These are phyloP conservation scores for Sporothrix inflata DNA, from an alignment of 2,329 filamentous ascomycete species.

Conservation along the genomic window DNA sequence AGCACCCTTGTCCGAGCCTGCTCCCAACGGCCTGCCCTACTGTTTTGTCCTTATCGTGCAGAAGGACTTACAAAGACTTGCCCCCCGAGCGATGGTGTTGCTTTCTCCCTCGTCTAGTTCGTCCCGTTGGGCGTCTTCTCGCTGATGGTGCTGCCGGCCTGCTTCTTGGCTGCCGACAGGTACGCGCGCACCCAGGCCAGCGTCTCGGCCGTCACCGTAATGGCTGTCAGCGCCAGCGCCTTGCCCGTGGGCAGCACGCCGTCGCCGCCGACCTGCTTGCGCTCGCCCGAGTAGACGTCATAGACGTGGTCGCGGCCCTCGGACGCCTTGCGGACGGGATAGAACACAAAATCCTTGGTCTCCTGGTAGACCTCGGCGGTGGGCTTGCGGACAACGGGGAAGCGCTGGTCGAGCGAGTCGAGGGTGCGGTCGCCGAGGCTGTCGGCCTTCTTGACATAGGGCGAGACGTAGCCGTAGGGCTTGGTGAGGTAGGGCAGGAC, in stretches of 20 bases:
- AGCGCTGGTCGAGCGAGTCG: slow-evolving; percentile 67
- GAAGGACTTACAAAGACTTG: not conserved
- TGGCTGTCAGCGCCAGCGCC: slow-evolving; percentile 68
- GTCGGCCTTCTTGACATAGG: slow-evolving; percentile 84
- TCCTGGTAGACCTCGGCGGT: slow-evolving; percentile 70
- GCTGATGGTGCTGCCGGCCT: slow-evolving; percentile 48
- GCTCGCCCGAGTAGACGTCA: slow-evolving; percentile 59
- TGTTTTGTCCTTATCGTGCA: not conserved
- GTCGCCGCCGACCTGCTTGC: slow-evolving; percentile 66
- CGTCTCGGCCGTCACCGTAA: slow-evolving; percentile 69
- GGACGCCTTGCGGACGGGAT: slow-evolving; percentile 64
- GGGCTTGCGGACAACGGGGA: slow-evolving; percentile 76
- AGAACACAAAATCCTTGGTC: slow-evolving; percentile 62
- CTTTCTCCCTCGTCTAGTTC: slow-evolving; percentile 15
- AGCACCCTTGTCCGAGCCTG: not conserved
- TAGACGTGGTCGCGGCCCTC: slow-evolving; percentile 66
- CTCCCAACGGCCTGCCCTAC: not conserved
- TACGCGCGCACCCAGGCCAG: slow-evolving; percentile 63
- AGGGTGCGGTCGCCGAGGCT: slow-evolving; percentile 73
- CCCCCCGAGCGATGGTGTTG: not conserved
- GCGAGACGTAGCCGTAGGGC: slow-evolving; percentile 80
- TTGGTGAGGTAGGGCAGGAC: slow-evolving; percentile 76
- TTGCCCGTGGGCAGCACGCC: slow-evolving; percentile 69
- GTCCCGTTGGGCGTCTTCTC: slow-evolving; percentile 50
- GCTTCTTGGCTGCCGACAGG: slow-evolving; percentile 64